Percentiles rank a stretch among this genome's conserved stretches.
Conservation (phyloP, 2,329 filamentous ascomycete genomes). For the Hirsutella thompsonii region DNA sequence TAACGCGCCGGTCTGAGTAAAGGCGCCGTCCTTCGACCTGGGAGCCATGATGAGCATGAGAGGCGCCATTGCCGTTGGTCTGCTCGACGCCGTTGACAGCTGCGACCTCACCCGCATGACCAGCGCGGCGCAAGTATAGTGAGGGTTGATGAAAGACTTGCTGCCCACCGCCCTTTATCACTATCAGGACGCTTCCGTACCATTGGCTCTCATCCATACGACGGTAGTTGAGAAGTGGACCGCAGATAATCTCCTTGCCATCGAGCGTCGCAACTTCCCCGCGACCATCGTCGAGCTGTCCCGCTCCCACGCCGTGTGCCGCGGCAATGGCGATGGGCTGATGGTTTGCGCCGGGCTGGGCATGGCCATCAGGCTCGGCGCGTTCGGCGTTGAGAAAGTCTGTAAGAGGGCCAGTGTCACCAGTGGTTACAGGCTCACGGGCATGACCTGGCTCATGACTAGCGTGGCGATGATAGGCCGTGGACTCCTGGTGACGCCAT, state of each 20-base stretch:
- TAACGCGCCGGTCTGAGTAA: slow-evolving; percentile 54
- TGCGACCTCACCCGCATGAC: slow-evolving; percentile 9
- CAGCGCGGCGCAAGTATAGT: slow-evolving; percentile 38
- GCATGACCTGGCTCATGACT: slow-evolving; percentile 14
- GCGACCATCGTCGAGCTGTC: slow-evolving; percentile 7
- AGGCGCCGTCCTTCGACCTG: slow-evolving; percentile 33
- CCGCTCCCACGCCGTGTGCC: slow-evolving; percentile 17
- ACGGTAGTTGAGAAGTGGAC: slow-evolving; percentile 67
- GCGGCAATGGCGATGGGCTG: slow-evolving; percentile 37
- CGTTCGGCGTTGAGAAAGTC: slow-evolving; percentile 43
- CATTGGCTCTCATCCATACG: slow-evolving; percentile 61
- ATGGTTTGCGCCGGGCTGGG: slow-evolving; percentile 21
- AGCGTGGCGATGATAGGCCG: slow-evolving; percentile 38
- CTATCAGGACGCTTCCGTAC: slow-evolving; percentile 77
- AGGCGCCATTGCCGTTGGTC: slow-evolving; percentile 9
- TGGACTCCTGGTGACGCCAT: slow-evolving; percentile 54
- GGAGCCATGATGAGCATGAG: slow-evolving; percentile 22
- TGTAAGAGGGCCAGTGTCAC: slow-evolving; percentile 37
- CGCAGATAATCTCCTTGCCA: slow-evolving; percentile 51
- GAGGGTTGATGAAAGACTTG: slow-evolving; percentile 44
- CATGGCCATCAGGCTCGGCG: slow-evolving; percentile 26
- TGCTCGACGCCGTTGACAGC: slow-evolving; percentile 15
- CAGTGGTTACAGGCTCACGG: slow-evolving; percentile 19
- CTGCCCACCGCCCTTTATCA: slow-evolving; percentile 58
- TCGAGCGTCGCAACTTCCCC: slow-evolving; percentile 19